Evolutionary conservation across 768 basidiomycete species (phyloP), one percentile per base, ranked within the genome.

Genomic region (Psilocybe cubensis): DNA sequence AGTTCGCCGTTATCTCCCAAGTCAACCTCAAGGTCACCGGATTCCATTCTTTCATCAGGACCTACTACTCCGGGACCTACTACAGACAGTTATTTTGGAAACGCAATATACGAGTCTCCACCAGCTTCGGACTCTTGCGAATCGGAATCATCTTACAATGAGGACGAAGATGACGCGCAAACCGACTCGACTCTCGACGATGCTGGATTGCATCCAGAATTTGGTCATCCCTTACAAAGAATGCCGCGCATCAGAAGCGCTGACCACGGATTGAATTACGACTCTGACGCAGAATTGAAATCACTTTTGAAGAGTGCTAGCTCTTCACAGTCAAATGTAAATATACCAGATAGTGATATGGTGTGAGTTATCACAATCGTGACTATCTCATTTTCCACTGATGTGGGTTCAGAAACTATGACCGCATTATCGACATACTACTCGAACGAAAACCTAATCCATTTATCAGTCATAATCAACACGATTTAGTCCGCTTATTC

Each of bases 111-210:
- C 55, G 67, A 70, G 21, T 69, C 70, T 10, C 63, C 70, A 2
- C 46, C 54, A 6, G 52, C 63, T 5, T 54, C 55, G 9, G 52
- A 68, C 18, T 54, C 59, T 7, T 65, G 49, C 12, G 47, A 61
- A 27, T 54, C 51, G n/a, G 55, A 45, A 23, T 35, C 49, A 3
- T 38, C 44, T 25, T 27, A 55, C 12, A 21, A 35, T 20, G 46
- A 27, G 24, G 58, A 61, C 28, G 61, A 45, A 9, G 66, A 69
- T 11, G 63, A 58, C 47, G 61, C 53, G 23, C 65, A 63, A 8
- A 73, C 71, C 29, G 70, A 75, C 43, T 64, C 70, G 0, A 75
- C 75, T 9, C 66, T 74, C 17, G 73, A 74, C 20, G 69, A 75
- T 38, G 41, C 35, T 4, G 71, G 66, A 12, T 40, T 47, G 52